Conservation (phyloP, 371 early-diverging fungal genomes). For the Gilbertella persicaria region DNA sequence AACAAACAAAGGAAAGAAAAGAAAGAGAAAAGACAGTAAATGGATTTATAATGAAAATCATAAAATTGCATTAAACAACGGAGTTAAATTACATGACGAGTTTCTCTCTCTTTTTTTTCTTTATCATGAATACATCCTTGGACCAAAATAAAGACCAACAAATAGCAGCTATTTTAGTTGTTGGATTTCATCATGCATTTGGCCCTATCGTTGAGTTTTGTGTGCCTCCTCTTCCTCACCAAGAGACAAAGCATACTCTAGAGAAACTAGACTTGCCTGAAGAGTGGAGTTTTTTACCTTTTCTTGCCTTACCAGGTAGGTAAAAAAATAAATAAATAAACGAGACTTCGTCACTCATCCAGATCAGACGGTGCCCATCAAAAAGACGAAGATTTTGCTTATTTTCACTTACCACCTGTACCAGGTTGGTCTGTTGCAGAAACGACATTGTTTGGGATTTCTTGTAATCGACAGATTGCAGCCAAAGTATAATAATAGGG, state of each 20-base stretch:
- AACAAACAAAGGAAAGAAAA: conserved; percentile 2
- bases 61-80: too few species aligned
- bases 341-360: neutral
- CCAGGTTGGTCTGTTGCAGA: conserved; percentile 62
- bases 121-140: conserved; percentile 9
- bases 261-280: conserved; percentile 70
- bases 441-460: conserved; percentile 79
- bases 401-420: conserved; percentile 84
- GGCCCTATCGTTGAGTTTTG: conserved; percentile 75
- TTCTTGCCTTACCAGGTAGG: conserved; percentile 70
- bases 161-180: conserved; percentile 51
- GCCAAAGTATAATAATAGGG: conserved; percentile 40
- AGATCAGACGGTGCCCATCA: conserved; percentile 89
- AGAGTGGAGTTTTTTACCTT: conserved; percentile 78
- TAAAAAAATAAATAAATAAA: neutral
- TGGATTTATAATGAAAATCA: too few species aligned
- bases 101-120: neutral
- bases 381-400: conserved; percentile 81
- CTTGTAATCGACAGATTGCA: conserved; percentile 83
- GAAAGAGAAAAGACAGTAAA: conserved; percentile 1
- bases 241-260: conserved; percentile 30
- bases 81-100: too few species aligned
- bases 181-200: conserved; percentile 64
- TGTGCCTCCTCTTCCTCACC: conserved; percentile 70
- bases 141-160: conserved; percentile 37